Base-by-base conservation (phyloP, 176 grass and related monocot genomes). In the Ananas comosus region DNA sequence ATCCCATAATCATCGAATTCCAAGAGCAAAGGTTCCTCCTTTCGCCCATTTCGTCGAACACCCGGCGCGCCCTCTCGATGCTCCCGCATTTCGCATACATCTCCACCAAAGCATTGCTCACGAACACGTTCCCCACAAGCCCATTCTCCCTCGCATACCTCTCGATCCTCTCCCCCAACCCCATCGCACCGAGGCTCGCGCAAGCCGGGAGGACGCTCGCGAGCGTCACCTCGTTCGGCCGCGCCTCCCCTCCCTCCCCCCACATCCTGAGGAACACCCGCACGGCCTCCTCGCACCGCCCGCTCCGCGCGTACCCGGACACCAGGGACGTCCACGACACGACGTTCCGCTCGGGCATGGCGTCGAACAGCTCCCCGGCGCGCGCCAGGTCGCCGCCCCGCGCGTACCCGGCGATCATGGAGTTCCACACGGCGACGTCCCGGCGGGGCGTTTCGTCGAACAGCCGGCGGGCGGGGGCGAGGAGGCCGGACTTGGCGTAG, bases 1-100 rank as follows among this genome's bases (percentile, higher is more conserved):
- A 80, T 11, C 82, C 89, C 85, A 85, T 78, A 67, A 97, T 83
- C 93, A 97, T 89, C 2, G 93, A 81, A 77, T 97, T 92, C 89
- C 89, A 97, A 53, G 86, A 90, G 70, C 85, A 88, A 68, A 92
- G 77, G 73, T 92, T 88, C 63, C 74, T 84, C 25, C 3, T 48
- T 12, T 0, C 4, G 17, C 79, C 79, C 3, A 92, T 90, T 23
- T 53, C 73, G 63, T 85, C 74, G 72, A 97, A 97, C 72, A 97
- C 83, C 51, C 51, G 53, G 80, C 85, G 76, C 25, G 91, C 80
- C 29, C 47, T 81, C 0, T 2, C 64, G 29, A 96, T 78, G 57
- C 64, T 82, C 12, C 88, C 82, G 2, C 91, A 96, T 54, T 91
- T 91, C n/a, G 80, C 85, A 9, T 91, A 96, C 83, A 91, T 91